phyloP scores from a whole-genome alignment of 805 yeast genomes.

The Naumovozyma castellii region DNA sequence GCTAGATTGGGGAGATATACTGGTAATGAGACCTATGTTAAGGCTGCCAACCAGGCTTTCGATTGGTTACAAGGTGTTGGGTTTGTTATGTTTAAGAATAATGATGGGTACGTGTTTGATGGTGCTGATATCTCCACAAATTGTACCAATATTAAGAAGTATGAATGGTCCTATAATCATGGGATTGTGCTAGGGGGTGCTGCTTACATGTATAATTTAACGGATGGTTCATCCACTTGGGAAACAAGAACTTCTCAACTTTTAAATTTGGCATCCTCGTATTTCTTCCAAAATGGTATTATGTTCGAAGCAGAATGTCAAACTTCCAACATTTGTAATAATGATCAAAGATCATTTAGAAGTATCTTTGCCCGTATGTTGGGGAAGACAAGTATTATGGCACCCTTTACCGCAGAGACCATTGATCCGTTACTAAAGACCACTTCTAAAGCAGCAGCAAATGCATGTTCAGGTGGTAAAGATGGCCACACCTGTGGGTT shows the following conservation, averaged over 20 bases:
- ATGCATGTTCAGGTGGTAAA: slow-evolving; percentile 71
- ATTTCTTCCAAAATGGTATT: slow-evolving; percentile 45
- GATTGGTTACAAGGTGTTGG: slow-evolving; percentile 59
- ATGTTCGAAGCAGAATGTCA: slow-evolving; percentile 81
- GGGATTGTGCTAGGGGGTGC: slow-evolving; percentile 68
- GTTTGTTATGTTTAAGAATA: slow-evolving; percentile 38
- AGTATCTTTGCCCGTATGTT: slow-evolving; percentile 65
- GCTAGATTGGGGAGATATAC: slow-evolving; percentile 77
- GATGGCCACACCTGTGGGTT: slow-evolving; percentile 83
- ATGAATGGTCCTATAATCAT: slow-evolving; percentile 76
- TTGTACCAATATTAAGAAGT: slow-evolving; percentile 48
- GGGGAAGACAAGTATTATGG: slow-evolving; percentile 59
- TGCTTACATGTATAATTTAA: slow-evolving; percentile 66
- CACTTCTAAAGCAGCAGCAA: slow-evolving; percentile 63
- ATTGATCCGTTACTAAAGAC: slow-evolving; percentile 29
- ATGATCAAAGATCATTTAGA: slow-evolving; percentile 80
- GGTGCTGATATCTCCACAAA: slow-evolving; percentile 49
- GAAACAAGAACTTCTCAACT: slow-evolving; percentile 43
- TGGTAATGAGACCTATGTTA: slow-evolving; percentile 58
- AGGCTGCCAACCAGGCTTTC: slow-evolving; percentile 63
- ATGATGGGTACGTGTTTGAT: slow-evolving; percentile 42
- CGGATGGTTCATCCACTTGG: slow-evolving; percentile 54
- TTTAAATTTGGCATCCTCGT: slow-evolving; percentile 39
- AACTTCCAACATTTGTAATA: slow-evolving; percentile 51
- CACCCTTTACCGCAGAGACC: slow-evolving; percentile 37